Base-by-base conservation (phyloP, 257 asterid genomes). In the Parsonsia alboflavescens region DNA sequence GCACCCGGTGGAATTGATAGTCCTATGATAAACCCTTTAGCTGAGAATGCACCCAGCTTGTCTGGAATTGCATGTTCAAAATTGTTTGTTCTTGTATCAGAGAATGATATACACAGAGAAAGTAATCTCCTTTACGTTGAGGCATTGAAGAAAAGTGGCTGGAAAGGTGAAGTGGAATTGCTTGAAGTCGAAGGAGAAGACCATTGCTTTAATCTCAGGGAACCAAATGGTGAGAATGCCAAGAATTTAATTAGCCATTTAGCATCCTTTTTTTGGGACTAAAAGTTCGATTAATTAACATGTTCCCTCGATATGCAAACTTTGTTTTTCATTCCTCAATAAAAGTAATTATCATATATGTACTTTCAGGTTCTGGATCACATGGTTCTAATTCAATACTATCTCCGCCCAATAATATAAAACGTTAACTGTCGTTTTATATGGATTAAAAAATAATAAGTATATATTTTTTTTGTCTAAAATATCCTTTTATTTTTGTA, bases 151-250 rank as follows among this genome's bases (percentile, higher is more conserved):
- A 56, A 26, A 16, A 70, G 63, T 44, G 81, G 74, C 24, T 79
- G 82, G 82, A 70, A 70, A 41, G 79, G 82, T 1, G 79, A 74
- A 61, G 59, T 79, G 21, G 76, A 79, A 13, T 33, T 75, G 45
- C 65, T 74, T 70, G 73, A 69, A 28, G 79, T 79, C 50, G 63
- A 74, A 70, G 82, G 79, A 46, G 82, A 79, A 64, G 79, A 9
- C 36, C 82, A 78, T 68, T 74, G 78, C 61, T 78, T 78, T 46
- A 78, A 1, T 11, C 79, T 36, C 72, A 1, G 39, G 39, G 39
- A 3, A 3, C 39, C 39, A 33, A 3, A 33, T 33, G 3, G 39
- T 33, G 3, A 78, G 54, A 78, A 74, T 2, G 50, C 77, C 10
- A 78, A 22, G 21, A 28, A 21, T 61, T 6, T 78, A 42, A 78